A percentile compares a stretch with the other conserved stretches of the same genome.
These are phyloP conservation scores for Astrocystis sublimbata DNA, from an alignment of 495 filamentous ascomycete species.

Conservation along the genomic window DNA sequence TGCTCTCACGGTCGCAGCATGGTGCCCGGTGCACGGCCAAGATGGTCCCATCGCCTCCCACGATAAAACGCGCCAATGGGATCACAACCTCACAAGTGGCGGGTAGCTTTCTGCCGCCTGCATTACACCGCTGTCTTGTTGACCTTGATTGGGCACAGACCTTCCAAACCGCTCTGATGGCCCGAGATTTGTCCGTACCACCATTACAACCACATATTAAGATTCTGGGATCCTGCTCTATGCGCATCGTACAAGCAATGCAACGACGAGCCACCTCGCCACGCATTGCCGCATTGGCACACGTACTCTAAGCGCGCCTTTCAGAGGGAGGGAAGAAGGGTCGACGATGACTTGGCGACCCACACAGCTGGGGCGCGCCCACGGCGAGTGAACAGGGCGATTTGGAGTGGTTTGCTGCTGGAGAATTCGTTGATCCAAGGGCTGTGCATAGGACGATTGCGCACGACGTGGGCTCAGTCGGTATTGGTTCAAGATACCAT, in stretches of 20 bases:
- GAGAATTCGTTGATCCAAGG: no score
- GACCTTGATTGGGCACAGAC: neutral
- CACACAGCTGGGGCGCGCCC: neutral
- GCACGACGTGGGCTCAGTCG: no score
- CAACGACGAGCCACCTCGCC: neutral
- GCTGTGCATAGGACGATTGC: no score
- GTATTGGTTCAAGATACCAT: neutral
- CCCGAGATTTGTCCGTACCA: conserved; percentile 14
- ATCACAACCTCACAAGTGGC: neutral
- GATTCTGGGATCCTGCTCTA: neutral
- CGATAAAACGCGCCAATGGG: neutral
- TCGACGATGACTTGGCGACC: neutral
- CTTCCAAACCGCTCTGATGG: conserved; percentile 6
- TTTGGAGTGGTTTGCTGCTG: neutral
- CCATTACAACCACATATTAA: neutral
- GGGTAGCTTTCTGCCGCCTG: neutral
- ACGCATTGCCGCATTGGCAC: neutral
- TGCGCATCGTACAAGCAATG: neutral
- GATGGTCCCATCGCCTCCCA: neutral
- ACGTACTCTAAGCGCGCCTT: neutral
- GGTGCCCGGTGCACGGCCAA: neutral
- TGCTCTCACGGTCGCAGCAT: no score
- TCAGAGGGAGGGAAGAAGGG: neutral
- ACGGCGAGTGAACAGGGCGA: neutral
- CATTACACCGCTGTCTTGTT: neutral